Conservation (phyloP, 805 yeast species). For the Cyberlindnera xylosilytica region DNA sequence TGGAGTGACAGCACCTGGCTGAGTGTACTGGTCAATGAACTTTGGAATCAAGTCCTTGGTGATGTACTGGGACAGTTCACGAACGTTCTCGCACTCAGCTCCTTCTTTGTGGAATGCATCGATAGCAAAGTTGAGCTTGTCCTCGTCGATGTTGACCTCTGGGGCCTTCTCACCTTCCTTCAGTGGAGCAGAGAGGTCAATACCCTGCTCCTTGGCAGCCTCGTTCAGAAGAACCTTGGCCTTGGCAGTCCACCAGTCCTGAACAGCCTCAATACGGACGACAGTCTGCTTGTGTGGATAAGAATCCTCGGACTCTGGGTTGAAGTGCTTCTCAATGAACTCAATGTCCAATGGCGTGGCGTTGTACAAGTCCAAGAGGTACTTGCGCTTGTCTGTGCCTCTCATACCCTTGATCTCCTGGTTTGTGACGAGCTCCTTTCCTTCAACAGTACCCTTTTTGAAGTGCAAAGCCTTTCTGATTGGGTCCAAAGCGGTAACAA, state of each 20-base stretch:
- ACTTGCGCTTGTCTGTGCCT: constrained; percentile 83
- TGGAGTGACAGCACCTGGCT: constrained; percentile 55
- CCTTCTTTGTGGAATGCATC: constrained; percentile 52
- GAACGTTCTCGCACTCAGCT: constrained; percentile 49
- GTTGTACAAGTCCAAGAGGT: constrained; percentile 80
- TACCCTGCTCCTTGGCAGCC: constrained; percentile 31
- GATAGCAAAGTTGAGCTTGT: constrained; percentile 44
- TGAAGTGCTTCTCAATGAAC: constrained; percentile 60
- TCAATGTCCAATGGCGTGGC: constrained; percentile 81
- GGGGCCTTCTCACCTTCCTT: constrained; percentile 40
- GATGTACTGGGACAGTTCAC: constrained; percentile 66
- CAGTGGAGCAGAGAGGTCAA: constrained; percentile 20
- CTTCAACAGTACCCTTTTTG: constrained; percentile 59
- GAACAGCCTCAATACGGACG: constrained; percentile 84
- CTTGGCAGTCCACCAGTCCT: constrained; percentile 81
- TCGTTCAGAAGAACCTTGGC: constrained; percentile 40
- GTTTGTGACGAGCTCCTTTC: constrained; percentile 53
- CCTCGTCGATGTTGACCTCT: constrained; percentile 49
- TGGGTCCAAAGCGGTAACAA: constrained; percentile 52
- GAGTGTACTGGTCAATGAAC: constrained; percentile 46
- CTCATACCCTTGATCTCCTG: constrained; percentile 79
- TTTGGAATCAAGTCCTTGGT: constrained; percentile 56
- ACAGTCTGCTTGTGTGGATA: constrained; percentile 84
- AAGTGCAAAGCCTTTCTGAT: constrained; percentile 77
- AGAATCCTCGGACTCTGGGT: constrained; percentile 35